phyloP scores from a whole-genome alignment of 768 basidiomycete species.

The Paxillus ammoniavirescens region DNA sequence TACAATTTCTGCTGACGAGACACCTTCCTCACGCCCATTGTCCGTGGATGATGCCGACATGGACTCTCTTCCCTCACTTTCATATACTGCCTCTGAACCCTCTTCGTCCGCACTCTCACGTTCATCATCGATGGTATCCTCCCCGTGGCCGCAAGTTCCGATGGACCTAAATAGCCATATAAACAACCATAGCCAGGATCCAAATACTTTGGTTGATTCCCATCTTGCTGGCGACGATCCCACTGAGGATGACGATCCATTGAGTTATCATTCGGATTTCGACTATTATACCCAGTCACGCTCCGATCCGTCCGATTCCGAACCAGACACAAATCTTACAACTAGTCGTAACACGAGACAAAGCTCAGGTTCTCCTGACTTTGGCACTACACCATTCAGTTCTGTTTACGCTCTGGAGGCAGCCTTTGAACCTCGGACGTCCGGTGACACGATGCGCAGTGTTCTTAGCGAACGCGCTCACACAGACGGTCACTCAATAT shows the following conservation, averaged over 20 bases:
- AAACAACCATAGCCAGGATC: constrained; percentile 12
- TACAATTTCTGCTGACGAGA: constrained; percentile 19
- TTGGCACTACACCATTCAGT: constrained; percentile 14
- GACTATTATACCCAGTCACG: constrained; percentile 35
- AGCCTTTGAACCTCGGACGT: constrained; percentile 43
- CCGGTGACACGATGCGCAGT: constrained; percentile 34
- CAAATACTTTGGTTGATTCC: constrained; percentile 1
- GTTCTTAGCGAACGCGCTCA: constrained; percentile 3
- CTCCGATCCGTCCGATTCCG: constrained; percentile 31
- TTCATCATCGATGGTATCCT: constrained; percentile 41
- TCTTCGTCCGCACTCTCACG: constrained; percentile 41
- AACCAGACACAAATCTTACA: constrained; percentile 17
- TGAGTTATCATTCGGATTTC: constrained; percentile 36
- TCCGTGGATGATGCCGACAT: constrained; percentile 26
- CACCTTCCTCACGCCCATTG: constrained; percentile 17
- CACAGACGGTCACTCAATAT: background rate
- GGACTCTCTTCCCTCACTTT: constrained; percentile 34
- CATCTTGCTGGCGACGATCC: constrained; percentile 6
- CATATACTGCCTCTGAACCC: constrained; percentile 31
- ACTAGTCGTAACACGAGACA: background rate
- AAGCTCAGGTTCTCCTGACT: constrained; percentile 11
- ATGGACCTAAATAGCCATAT: constrained; percentile 18
- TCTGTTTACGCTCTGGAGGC: constrained; percentile 24
- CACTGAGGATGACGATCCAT: constrained; percentile 27
- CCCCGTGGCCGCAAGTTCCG: constrained; percentile 20